These are phyloP conservation scores for Dioszegia crocea DNA, from an alignment of 768 basidiomycete species.

Conservation along the genomic window DNA sequence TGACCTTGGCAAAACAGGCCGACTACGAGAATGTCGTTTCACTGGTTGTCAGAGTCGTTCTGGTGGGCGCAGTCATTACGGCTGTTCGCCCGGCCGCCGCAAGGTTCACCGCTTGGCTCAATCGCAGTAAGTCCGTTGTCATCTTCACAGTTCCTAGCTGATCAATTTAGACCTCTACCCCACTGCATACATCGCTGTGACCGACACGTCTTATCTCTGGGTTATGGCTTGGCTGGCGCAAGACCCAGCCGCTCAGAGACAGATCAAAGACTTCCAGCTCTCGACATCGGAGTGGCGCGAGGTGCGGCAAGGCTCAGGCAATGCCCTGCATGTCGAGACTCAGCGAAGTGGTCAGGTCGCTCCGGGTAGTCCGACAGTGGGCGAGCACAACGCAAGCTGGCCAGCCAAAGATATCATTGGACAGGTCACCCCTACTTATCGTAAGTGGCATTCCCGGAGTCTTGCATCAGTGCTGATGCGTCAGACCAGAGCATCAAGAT, in stretches of 20 bases:
- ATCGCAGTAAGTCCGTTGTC: conserved; percentile 4
- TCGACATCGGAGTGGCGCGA: conserved; percentile 20
- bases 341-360: conserved; percentile 5
- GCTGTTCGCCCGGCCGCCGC: background rate
- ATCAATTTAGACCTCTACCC: conserved; percentile 19
- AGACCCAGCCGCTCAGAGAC: conserved; percentile 23
- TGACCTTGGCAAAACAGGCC: background rate
- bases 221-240: conserved; percentile 33
- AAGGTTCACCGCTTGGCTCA: background rate
- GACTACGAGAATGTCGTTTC: conserved; percentile 8
- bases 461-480: too few species aligned
- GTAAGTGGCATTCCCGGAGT: conserved; percentile 11
- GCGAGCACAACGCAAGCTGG: conserved; percentile 25
- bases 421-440: conserved; percentile 24
- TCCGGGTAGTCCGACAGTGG: conserved; percentile 1
- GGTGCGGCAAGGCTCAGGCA: conserved; percentile 7
- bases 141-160: background rate
- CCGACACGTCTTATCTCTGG: conserved; percentile 30
- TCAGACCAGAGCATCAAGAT: conserved; percentile 15
- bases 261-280: conserved; percentile 29
- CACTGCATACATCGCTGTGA: conserved; percentile 22
- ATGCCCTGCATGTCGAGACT: conserved; percentile 2
- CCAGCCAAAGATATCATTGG: conserved; percentile 20
- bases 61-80: conserved; percentile 10
- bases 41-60: conserved; percentile 8